Evolutionary conservation across 2,329 filamentous ascomycete genomes (phyloP), one percentile per base, ranked within the genome.

Genomic region (Microcyclospora pomicola): DNA sequence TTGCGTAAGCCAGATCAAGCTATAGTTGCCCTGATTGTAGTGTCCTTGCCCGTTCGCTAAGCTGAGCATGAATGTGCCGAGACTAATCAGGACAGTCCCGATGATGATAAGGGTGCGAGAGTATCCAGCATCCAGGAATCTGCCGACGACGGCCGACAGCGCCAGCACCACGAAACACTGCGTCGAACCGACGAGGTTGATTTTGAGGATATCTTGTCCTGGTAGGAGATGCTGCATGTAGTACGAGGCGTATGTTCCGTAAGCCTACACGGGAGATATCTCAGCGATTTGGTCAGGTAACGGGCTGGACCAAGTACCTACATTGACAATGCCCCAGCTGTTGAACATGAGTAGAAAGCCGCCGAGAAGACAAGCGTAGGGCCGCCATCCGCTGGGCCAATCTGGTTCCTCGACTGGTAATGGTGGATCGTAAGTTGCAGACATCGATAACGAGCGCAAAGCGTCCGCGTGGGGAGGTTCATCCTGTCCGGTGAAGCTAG

Each of bases 311-410:
- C 14, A 13, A 12, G 7, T 10, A 40, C 45, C 34, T 30, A 47
- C 44, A 34, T 42, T 44, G 6, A 46, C 37, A 14, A 40, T 31
- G 15, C 50, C 50, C 51, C 51, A 54, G 19, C 50, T 53, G 36
- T 53, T 52, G 47, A 53, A 53, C 67, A 69, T 69, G 38, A 69
- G 62, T 39, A 68, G 59, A 50, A 69, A 69, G 42, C 67, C 66
- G 15, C 61, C 65, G 4, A 65, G 46, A 39, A 68, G 54, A 37
- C 60, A 62, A 6, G 55, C 46, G 41, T 65, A 69, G 11, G 67
- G 59, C 42, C 59, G 53, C 63, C 63, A 66, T 33, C 57, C 54
- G 16, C 42, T 54, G 2, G 66, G 67, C 66, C 66, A 68, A 34
- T 56, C 56, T 5, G 58, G 58, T 38, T 64, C 60, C 9, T 12